Conservation (phyloP, 2,329 filamentous ascomycete species). For the Aspergillus sp. region DNA sequence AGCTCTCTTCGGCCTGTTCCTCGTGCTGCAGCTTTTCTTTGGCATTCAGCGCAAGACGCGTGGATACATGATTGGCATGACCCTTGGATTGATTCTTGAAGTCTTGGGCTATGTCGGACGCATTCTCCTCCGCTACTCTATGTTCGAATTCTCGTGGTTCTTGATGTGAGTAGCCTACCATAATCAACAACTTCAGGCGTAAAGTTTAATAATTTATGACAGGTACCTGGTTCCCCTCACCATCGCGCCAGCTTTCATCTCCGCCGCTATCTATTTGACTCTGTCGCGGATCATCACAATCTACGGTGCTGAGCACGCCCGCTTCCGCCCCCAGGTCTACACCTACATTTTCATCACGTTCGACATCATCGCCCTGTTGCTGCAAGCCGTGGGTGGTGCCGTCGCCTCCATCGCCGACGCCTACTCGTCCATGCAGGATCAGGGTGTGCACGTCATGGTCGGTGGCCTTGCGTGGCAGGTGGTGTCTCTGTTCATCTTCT, state of each 20-base stretch:
- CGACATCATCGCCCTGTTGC: not conserved
- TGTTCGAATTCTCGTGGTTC: conserved; percentile 46
- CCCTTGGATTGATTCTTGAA: conserved; percentile 57
- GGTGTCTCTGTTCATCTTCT: not conserved
- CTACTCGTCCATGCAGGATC: not conserved
- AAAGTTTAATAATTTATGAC: not conserved
- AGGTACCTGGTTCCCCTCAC: not conserved
- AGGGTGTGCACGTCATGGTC: not conserved
- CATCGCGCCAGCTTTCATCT: not conserved
- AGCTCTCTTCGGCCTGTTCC: conserved; percentile 51
- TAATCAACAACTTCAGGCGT: not conserved
- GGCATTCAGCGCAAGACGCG: conserved; percentile 49
- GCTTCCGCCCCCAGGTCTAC: not conserved
- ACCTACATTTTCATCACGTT: not conserved
- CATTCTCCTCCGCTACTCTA: conserved; percentile 56
- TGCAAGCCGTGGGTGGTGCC: not conserved
- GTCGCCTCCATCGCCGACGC: not conserved
- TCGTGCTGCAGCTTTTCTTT: conserved; percentile 46
- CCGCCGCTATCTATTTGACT: not conserved
- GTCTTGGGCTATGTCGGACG: conserved; percentile 63
- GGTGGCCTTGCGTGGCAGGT: not conserved
- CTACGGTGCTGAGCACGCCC: not conserved
- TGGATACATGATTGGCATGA: conserved; percentile 55
- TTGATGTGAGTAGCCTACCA: conserved; percentile 14
- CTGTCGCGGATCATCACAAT: not conserved